Base-by-base conservation (phyloP, 2,329 filamentous ascomycete species). In the Aspergillus flavus region DNA sequence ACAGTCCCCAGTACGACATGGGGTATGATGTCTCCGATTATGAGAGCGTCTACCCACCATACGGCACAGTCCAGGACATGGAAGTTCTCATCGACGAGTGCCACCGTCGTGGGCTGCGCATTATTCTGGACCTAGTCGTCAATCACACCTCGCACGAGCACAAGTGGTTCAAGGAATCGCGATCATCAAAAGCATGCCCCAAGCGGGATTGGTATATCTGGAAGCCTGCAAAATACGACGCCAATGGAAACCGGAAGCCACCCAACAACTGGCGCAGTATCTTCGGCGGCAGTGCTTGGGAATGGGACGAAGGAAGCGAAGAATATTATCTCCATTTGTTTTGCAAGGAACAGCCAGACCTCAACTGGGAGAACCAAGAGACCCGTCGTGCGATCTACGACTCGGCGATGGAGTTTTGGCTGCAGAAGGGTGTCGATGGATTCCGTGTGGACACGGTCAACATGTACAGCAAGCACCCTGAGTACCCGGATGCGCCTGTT, bases 291-390 rank as follows among this genome's bases (percentile, higher is more conserved):
- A 78, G 73, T 55, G 78, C 76, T 2, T 81, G 79, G 79, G 69
- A 87, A 61, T 94, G 87, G 81, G 90, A 93, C 69, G 86, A 91
- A 66, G 72, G 76, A 21, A 92, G 90, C 0, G 82, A 84, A 50
- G 89, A 94, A 76, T 94, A 92, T 74, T 94, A 92, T 70, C 85
- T 94, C 0, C 87, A 90, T 65, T 82, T 95, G 11, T 95, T 92
- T 75, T 87, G 88, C 5, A 85, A 84, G 7, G 86, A 91, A 68
- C 91, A 94, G 73, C 91, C 92, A 0, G 92, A 95, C 69, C 82
- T 95, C n/a, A 95, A 95, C 77, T 95, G 91, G 91, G 90, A 94
- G 72, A 91, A 89, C 63, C 81, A 83, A 0, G 86, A 85, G 6
- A 85, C 89, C 0, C 85, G 91, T 7, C 79, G 85, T 48, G 91